phyloP scores from a whole-genome alignment of 192 early-diverging fungal species.

The Spizellomyces punctatus region DNA sequence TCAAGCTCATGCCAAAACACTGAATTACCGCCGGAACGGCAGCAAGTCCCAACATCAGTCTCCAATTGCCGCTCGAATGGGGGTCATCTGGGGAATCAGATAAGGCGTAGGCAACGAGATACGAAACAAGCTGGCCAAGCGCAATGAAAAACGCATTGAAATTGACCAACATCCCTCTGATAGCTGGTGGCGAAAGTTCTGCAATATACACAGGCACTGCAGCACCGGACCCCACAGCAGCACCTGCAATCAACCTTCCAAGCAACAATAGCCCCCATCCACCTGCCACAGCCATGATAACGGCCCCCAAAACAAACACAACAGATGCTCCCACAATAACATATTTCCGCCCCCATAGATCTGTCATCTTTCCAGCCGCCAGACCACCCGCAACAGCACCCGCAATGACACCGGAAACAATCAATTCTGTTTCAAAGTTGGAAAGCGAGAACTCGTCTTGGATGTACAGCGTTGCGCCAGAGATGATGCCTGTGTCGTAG shows the following conservation, averaged over 20 bases:
- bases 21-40: constrained; percentile 10
- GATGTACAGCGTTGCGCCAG: constrained; percentile 10
- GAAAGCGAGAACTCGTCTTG: constrained; percentile 1
- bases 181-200: constrained; percentile 65
- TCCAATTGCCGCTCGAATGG: constrained; percentile 7
- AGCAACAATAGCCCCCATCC: not conserved
- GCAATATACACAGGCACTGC: constrained; percentile 76
- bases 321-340: constrained; percentile 7
- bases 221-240: constrained; percentile 7
- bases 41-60: constrained; percentile 14
- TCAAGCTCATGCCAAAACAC: not conserved
- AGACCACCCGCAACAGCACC: constrained; percentile 7
- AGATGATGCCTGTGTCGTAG: constrained; percentile 18
- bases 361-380: not conserved
- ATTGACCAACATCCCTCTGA: constrained; percentile 72
- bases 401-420: constrained; percentile 10
- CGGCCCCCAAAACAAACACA: not conserved
- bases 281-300: constrained; percentile 5
- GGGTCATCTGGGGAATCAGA: constrained; percentile 59
- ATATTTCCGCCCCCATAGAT: not conserved
- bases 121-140: constrained; percentile 59
- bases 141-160: constrained; percentile 79
- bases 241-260: constrained; percentile 6
- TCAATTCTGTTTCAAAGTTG: constrained; percentile 7
- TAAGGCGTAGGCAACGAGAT: constrained; percentile 50